These are phyloP conservation scores for Chiua sp. DNA, from an alignment of 1,284 basidiomycete species.

Conservation along the genomic window DNA sequence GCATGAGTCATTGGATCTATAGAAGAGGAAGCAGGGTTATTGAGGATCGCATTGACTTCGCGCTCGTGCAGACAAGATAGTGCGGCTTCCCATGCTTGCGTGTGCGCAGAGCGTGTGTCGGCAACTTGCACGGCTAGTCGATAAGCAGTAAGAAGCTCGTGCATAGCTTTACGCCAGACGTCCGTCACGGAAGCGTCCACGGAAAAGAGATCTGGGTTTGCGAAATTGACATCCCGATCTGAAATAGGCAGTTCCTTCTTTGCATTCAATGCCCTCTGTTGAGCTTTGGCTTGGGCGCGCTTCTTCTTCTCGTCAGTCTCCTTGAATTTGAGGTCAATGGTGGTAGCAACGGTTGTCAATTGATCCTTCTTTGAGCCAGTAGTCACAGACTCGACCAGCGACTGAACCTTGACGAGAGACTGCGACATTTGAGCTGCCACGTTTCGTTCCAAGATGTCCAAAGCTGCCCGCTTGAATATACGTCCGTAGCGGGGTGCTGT, in stretches of 20 bases:
- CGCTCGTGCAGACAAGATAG: slow-evolving; percentile 47
- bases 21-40: slow-evolving; percentile 28
- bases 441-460: slow-evolving; percentile 69
- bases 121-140: slow-evolving; percentile 38
- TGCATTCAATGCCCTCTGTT: slow-evolving; percentile 9
- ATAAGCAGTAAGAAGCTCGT: slow-evolving; percentile 42
- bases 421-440: slow-evolving; percentile 57
- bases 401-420: slow-evolving; percentile 40
- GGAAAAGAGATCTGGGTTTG: slow-evolving; percentile 31
- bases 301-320: slow-evolving; percentile 18
- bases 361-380: slow-evolving; percentile 18
- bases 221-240: slow-evolving; percentile 22
- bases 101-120: slow-evolving; percentile 48
- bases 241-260: slow-evolving; percentile 19
- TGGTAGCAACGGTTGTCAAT: slow-evolving; percentile 10
- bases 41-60: slow-evolving; percentile 40
- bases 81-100: slow-evolving; percentile 52
- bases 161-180: slow-evolving; percentile 42
- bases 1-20: slow-evolving; percentile 44
- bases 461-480: slow-evolving; percentile 60
- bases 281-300: slow-evolving; percentile 9
- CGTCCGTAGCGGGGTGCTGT: slow-evolving; percentile 62
- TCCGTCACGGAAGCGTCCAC: slow-evolving; percentile 37
- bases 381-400: slow-evolving; percentile 34
- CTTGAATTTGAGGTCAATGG: slow-evolving; percentile 27